These are phyloP conservation scores for Graphiopsis chlorocephala DNA, from an alignment of 2,329 filamentous ascomycete species.

Conservation along the genomic window DNA sequence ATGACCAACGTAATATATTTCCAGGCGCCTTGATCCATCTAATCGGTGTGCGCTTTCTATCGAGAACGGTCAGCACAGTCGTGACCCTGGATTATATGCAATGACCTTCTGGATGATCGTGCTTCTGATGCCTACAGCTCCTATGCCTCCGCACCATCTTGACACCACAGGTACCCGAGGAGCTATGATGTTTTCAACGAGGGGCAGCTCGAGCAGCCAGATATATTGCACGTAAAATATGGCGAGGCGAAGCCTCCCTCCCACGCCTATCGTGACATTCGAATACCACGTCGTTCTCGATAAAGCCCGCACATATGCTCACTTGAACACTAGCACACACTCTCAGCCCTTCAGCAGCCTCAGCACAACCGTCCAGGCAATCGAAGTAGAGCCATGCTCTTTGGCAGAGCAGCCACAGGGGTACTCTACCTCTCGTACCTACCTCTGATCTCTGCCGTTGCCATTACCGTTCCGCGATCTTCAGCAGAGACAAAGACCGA, in stretches of 20 bases:
- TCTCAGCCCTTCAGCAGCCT: neutral
- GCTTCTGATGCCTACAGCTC: neutral
- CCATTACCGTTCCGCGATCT: neutral
- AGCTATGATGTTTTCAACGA: neutral
- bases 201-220: neutral
- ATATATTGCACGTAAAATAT: neutral
- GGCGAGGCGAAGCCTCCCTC: neutral
- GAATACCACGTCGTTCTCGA: neutral
- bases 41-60: neutral
- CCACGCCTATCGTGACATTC: neutral
- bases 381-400: neutral
- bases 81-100: neutral
- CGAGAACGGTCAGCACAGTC: neutral
- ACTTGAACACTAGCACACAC: neutral
- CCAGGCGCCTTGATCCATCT: neutral
- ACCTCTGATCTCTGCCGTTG: neutral
- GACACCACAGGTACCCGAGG: neutral
- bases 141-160: neutral
- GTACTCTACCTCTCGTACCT: neutral
- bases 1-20: neutral
- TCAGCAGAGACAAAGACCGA: neutral
- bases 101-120: neutral
- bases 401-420: neutral
- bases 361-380: neutral
- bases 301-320: neutral